Conservation (phyloP, 768 basidiomycete species). For the Tulasnella sp. region DNA sequence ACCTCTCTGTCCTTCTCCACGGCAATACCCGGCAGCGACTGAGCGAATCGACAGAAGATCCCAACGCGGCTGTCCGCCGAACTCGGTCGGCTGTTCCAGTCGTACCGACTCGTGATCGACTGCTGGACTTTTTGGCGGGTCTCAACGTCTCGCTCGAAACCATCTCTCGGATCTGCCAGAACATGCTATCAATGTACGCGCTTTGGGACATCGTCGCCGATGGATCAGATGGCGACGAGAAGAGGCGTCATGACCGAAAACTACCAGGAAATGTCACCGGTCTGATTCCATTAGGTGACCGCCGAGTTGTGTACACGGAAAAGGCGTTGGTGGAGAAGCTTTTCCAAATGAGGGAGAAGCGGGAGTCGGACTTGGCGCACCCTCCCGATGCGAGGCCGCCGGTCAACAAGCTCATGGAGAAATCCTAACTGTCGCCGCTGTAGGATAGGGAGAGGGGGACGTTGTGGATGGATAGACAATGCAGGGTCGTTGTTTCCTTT, state of each 20-base stretch:
- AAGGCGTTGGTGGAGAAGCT: slow-evolving; percentile 10
- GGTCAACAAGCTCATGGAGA: slow-evolving; percentile 8
- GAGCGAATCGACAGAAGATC: slow-evolving; percentile 20
- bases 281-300: slow-evolving; percentile 2
- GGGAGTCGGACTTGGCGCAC: slow-evolving; percentile 6
- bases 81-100: slow-evolving; percentile 28
- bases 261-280: slow-evolving; percentile 7
- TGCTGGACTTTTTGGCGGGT: slow-evolving; percentile 70
- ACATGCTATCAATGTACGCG: slow-evolving; percentile 81
- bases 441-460: not conserved
- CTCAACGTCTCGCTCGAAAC: slow-evolving; percentile 77
- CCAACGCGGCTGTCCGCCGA: slow-evolving; percentile 28
- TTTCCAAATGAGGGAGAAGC: not conserved
- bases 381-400: not conserved
- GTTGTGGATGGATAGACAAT: not conserved
- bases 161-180: slow-evolving; percentile 76
- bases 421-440: not conserved
- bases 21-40: slow-evolving; percentile 35
- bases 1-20: slow-evolving; percentile 73
- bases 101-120: slow-evolving; percentile 32
- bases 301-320: not conserved
- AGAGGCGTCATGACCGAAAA: not conserved
- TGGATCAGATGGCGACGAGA: slow-evolving; percentile 53
- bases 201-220: slow-evolving; percentile 50
- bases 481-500: not conserved